These are phyloP conservation scores for Vitis amurensis DNA, from an alignment of 164 flowering plant species.

Conservation along the genomic window DNA sequence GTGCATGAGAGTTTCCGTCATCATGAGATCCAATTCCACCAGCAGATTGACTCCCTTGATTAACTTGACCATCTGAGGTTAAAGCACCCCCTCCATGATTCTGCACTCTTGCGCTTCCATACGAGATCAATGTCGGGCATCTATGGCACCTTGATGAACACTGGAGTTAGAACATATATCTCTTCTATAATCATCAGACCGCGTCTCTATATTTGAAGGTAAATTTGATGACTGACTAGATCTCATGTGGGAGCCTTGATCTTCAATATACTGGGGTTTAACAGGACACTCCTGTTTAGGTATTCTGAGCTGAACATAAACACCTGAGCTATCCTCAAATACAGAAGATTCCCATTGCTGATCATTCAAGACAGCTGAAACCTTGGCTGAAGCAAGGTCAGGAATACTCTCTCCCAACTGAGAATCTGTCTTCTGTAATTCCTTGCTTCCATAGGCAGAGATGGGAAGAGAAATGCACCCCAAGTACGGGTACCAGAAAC, in stretches of 20 bases:
- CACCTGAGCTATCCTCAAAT: constrained; percentile 27
- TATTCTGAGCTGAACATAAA: constrained; percentile 26
- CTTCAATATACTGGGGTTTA: constrained; percentile 37
- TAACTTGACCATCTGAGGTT: too few relatives aligned
- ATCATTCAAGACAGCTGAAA: constrained; percentile 22
- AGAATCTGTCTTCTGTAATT: too few relatives aligned
- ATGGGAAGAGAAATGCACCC: too few relatives aligned
- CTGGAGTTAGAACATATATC: constrained; percentile 32
- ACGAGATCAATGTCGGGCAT: too few relatives aligned
- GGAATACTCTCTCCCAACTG: constrained; percentile 23
- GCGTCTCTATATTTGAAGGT: constrained; percentile 40
- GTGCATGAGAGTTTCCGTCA: too few relatives aligned
- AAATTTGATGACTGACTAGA: constrained; percentile 39
- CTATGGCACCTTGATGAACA: too few relatives aligned
- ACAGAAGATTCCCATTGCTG: constrained; percentile 28
- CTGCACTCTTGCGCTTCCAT: too few relatives aligned
- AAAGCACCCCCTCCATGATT: too few relatives aligned
- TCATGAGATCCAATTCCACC: too few relatives aligned
- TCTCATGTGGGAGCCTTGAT: constrained; percentile 33
- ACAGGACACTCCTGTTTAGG: constrained; percentile 32
- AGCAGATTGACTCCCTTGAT: too few relatives aligned
- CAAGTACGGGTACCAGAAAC: too few relatives aligned
- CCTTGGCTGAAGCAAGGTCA: constrained; percentile 18
- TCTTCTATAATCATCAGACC: constrained; percentile 53
- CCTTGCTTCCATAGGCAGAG: too few relatives aligned